phyloP scores from a whole-genome alignment of 2,329 filamentous ascomycete genomes.

The Aulographum hederae region DNA sequence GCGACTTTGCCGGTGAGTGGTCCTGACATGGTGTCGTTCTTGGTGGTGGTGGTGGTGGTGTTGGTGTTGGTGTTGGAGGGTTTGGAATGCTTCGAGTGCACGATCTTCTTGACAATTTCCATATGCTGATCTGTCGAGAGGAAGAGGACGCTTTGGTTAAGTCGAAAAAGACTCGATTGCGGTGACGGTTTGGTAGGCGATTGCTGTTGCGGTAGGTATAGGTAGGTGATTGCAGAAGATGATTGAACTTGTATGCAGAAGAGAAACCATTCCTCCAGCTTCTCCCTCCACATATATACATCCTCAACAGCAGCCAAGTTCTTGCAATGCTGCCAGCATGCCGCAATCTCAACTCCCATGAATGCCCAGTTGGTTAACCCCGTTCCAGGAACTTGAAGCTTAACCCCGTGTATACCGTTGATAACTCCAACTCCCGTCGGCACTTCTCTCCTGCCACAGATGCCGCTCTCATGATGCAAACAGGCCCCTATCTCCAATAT shows the following conservation, averaged over 20 bases:
- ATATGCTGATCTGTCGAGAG: not conserved
- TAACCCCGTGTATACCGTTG: too few relatives aligned
- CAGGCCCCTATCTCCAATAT: too few relatives aligned
- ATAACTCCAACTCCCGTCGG: too few relatives aligned
- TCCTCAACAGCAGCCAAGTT: not conserved
- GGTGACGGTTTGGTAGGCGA: not conserved
- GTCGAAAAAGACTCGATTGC: not conserved
- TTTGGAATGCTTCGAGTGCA: too few relatives aligned
- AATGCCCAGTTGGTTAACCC: too few relatives aligned
- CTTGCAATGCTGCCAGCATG: too few relatives aligned
- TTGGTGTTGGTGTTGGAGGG: too few relatives aligned
- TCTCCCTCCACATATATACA: not conserved
- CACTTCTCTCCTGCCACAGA: too few relatives aligned
- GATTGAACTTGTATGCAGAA: not conserved
- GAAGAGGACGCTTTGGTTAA: not conserved
- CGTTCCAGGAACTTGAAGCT: too few relatives aligned
- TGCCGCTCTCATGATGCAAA: too few relatives aligned
- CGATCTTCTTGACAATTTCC: not conserved
- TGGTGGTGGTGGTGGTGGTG: too few relatives aligned
- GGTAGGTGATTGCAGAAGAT: not conserved
- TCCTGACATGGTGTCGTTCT: not conserved
- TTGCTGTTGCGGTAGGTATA: not conserved
- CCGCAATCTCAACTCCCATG: too few relatives aligned
- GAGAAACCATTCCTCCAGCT: not conserved
- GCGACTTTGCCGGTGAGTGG: conserved; percentile 5